phyloP scores from a whole-genome alignment of 2,329 filamentous ascomycete genomes.

The Neonectria coccinea region DNA sequence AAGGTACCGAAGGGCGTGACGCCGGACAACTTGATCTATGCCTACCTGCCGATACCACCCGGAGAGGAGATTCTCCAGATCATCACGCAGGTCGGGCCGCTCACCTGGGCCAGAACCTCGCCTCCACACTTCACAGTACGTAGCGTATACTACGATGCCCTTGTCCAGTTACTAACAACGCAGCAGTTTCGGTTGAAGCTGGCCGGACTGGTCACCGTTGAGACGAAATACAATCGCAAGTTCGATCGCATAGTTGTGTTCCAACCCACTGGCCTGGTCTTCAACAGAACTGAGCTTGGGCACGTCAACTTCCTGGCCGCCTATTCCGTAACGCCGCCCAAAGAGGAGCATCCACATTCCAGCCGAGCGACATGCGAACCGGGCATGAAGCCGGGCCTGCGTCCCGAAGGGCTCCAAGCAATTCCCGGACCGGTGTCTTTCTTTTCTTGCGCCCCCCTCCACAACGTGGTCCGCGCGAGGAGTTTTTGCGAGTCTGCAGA shows the following conservation, averaged over 20 bases:
- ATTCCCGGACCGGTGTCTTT: not conserved
- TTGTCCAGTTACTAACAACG: too few relatives aligned
- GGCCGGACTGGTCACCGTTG: not conserved
- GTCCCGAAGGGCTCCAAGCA: not conserved
- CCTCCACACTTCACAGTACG: too few relatives aligned
- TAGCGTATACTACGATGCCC: too few relatives aligned
- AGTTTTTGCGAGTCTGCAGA: too few relatives aligned
- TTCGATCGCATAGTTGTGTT: not conserved
- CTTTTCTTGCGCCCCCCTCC: not conserved
- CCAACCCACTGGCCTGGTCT: not conserved
- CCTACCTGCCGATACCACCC: not conserved
- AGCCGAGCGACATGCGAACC: not conserved
- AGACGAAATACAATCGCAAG: not conserved
- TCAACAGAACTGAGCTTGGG: not conserved
- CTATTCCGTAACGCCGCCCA: not conserved
- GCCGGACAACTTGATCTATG: not conserved
- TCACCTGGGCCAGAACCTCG: not conserved
- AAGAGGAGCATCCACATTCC: not conserved
- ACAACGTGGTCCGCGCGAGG: too few relatives aligned
- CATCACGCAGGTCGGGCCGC: not conserved
- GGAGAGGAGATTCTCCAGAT: not conserved
- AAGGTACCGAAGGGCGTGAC: not conserved
- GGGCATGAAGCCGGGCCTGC: not conserved
- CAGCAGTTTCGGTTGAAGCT: not conserved
- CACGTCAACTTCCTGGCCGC: not conserved